Percentiles rank a stretch among this genome's conserved stretches.
phyloP scores from a whole-genome alignment of 2,329 filamentous ascomycete genomes.

The Metarhizium sp. region DNA sequence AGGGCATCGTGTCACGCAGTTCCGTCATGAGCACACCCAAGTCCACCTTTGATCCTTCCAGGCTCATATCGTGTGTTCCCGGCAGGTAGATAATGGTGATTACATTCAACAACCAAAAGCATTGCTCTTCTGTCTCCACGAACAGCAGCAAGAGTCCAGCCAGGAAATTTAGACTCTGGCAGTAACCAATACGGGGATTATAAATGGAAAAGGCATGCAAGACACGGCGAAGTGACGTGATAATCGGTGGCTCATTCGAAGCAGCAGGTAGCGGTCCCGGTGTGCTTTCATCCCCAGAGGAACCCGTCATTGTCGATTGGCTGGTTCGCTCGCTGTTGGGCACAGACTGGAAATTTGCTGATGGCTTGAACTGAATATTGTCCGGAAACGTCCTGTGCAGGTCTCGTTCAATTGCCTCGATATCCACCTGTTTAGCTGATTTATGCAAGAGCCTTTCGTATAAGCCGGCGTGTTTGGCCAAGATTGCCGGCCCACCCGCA shows the following conservation, averaged over 20 bases:
- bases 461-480: slow-evolving; percentile 66
- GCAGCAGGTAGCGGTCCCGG: slow-evolving; percentile 22
- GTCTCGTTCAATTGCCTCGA: slow-evolving; percentile 88
- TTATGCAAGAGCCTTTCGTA: slow-evolving; percentile 63
- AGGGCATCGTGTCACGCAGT: slow-evolving; percentile 72
- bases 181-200: slow-evolving; percentile 88
- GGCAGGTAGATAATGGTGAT: slow-evolving; percentile 83
- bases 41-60: slow-evolving; percentile 90
- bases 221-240: slow-evolving; percentile 73
- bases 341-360: slow-evolving; percentile 21
- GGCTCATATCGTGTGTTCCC: slow-evolving; percentile 80
- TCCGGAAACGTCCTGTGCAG: slow-evolving; percentile 91
- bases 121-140: slow-evolving; percentile 77
- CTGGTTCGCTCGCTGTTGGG: slow-evolving; percentile 23
- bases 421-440: slow-evolving; percentile 60
- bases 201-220: slow-evolving; percentile 85
- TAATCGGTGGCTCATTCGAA: slow-evolving; percentile 61
- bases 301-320: slow-evolving; percentile 26
- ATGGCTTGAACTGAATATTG: slow-evolving; percentile 80
- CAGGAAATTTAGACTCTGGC: slow-evolving; percentile 91
- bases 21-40: slow-evolving; percentile 86
- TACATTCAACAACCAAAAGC: slow-evolving; percentile 88
- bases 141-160: slow-evolving; percentile 85
- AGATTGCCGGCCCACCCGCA: slow-evolving; percentile 71
- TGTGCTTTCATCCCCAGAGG: slow-evolving; percentile 24